Evolutionary conservation across 306 rosid genomes (phyloP).

Genomic region (Styphnolobium japonicum): DNA sequence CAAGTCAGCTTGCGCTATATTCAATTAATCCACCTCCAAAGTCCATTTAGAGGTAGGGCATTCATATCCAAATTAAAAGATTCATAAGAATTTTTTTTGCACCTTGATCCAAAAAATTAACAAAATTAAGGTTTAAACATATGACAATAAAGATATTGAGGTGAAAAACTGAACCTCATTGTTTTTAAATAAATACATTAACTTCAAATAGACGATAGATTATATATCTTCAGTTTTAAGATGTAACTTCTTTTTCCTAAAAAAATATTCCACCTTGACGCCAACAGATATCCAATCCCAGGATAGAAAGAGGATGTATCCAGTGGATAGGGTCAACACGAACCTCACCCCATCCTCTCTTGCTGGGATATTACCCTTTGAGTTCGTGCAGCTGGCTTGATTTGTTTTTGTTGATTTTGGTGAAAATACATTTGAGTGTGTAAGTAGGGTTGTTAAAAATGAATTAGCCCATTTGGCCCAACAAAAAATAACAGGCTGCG

Average conservation of each 20-base stretch:
- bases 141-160: too few species aligned
- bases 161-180: not conserved
- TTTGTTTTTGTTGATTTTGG: not conserved
- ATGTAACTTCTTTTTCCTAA: not conserved
- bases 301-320: not conserved
- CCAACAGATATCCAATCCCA: not conserved
- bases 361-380: not conserved
- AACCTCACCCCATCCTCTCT: not conserved
- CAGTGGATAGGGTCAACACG: not conserved
- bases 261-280: not conserved
- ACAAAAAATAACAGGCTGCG: too few species aligned
- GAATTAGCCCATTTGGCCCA: too few species aligned
- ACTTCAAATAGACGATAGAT: not conserved
- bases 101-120: too few species aligned
- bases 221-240: not conserved
- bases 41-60: too few species aligned
- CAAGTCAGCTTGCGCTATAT: too few species aligned
- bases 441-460: too few species aligned
- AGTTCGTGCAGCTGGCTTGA: not conserved
- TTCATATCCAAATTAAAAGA: too few species aligned
- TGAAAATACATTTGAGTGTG: too few species aligned
- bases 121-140: too few species aligned
- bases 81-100: too few species aligned
- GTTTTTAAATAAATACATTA: not conserved
- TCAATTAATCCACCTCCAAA: too few species aligned